Evolutionary conservation across 2,329 filamentous ascomycete genomes (phyloP).

Genomic region (Paraphoma sp.): DNA sequence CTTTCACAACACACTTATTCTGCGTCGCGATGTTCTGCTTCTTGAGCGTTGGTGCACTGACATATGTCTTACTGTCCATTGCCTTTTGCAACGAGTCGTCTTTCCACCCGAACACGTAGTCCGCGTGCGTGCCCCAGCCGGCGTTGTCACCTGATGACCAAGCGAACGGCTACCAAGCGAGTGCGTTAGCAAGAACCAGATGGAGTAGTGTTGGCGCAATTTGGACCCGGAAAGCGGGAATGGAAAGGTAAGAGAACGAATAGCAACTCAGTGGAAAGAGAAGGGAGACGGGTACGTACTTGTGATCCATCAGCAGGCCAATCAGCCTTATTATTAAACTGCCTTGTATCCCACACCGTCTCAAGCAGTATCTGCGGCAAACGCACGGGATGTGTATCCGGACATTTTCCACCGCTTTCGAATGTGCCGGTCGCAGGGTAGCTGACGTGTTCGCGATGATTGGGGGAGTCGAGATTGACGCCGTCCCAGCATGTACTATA

Average conservation of each 20-base stretch:
- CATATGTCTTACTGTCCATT: slow-evolving; percentile 40
- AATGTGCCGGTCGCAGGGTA: slow-evolving; percentile 39
- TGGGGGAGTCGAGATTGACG: slow-evolving; percentile 32
- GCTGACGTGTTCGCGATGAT: slow-evolving; percentile 34
- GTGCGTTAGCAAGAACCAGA: background rate
- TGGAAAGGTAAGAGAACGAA: background rate
- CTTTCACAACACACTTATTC: slow-evolving; percentile 41
- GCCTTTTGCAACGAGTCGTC: slow-evolving; percentile 36
- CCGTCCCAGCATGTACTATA: slow-evolving; percentile 35
- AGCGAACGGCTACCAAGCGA: slow-evolving; percentile 26
- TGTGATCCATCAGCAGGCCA: slow-evolving; percentile 41
- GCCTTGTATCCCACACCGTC: slow-evolving; percentile 42
- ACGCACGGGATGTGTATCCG: slow-evolving; percentile 33
- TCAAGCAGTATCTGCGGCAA: slow-evolving; percentile 42
- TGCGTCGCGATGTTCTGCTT: slow-evolving; percentile 42
- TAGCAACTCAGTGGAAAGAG: background rate
- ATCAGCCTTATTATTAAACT: slow-evolving; percentile 41
- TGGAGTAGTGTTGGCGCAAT: background rate
- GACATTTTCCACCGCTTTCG: slow-evolving; percentile 37
- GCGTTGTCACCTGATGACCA: slow-evolving; percentile 38
- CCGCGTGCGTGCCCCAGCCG: slow-evolving; percentile 38
- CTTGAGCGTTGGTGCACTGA: slow-evolving; percentile 36
- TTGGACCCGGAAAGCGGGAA: background rate
- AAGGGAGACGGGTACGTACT: background rate
- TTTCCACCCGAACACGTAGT: slow-evolving; percentile 45